Conservation (phyloP, 1,284 basidiomycete genomes). For the Fomitiporia mediterranea region DNA sequence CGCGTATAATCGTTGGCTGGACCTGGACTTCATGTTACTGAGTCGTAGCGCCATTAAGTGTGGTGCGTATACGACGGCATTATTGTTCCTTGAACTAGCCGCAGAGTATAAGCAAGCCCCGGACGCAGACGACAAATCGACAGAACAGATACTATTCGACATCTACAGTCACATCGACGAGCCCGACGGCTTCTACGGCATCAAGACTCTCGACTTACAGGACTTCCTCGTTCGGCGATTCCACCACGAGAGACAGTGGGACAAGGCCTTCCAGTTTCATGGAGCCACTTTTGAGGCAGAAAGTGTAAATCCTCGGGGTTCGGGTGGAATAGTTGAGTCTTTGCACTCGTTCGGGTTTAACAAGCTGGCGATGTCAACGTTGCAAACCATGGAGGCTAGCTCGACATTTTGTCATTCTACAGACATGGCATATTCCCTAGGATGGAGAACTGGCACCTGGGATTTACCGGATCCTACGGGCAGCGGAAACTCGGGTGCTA, state of each 20-base stretch:
- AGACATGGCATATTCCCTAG: conserved; percentile 68
- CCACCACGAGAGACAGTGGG: conserved; percentile 91
- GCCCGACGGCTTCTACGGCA: conserved; percentile 96
- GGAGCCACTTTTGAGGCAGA: conserved; percentile 77
- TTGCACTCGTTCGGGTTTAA: conserved; percentile 89
- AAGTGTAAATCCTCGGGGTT: conserved; percentile 34
- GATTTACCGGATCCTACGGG: conserved; percentile 69
- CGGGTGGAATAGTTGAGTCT: conserved; percentile 62
- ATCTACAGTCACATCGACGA: conserved; percentile 96
- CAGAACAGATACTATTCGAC: conserved; percentile 75
- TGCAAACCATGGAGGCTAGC: conserved; percentile 39
- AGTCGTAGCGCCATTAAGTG: conserved; percentile 72
- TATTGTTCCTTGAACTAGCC: conserved; percentile 86
- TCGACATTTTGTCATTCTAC: conserved; percentile 37
- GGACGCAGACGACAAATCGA: conserved; percentile 28
- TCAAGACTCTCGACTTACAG: conserved; percentile 70
- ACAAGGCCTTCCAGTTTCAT: conserved; percentile 85
- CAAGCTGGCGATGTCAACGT: conserved; percentile 64
- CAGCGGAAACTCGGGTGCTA: conserved; percentile 44
- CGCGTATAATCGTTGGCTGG: conserved; percentile 78
- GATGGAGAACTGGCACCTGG: conserved; percentile 91
- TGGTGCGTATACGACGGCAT: conserved; percentile 82
- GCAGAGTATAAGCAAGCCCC: conserved; percentile 44
- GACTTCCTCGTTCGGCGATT: conserved; percentile 80
- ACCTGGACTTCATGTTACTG: conserved; percentile 71